Evolutionary conservation across 2,329 filamentous ascomycete genomes (phyloP), one percentile per base, ranked within the genome.

Genomic region (Apiospora saccharicola): DNA sequence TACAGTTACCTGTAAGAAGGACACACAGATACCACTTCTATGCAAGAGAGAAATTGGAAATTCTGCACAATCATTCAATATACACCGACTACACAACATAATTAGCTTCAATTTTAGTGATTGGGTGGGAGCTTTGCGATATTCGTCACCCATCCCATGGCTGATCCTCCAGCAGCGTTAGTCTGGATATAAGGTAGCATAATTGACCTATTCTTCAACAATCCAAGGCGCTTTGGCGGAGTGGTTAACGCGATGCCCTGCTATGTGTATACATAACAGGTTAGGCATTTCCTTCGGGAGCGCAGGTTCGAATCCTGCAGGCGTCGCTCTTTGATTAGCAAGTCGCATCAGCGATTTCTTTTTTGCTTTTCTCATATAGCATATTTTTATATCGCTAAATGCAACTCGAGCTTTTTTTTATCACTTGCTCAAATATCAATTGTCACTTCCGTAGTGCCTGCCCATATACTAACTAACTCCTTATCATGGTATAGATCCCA

Each of bases 201-300:
- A 61, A 37, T 12, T 61, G 53, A 16, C 6, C 34, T 16, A 19
- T 64, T 64, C 34, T 41, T 30, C 57, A 41, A 41, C 37, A 41
- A 41, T 41, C 37, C 37, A 64, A 64, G 57, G 57, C 57, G 57
- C 57, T 64, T 64, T 64, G 57, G 57, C 57, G 57, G 57, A 64
- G 57, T 64, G 57, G 57, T 64, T 64, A 64, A 64, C 57, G 57
- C 57, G 57, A 64, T 64, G 57, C 57, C 57, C 57, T 64, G 57
- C 57, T 64, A 64, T 64, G 57, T 64, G 57, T n/a, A 2, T 22
- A 41, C 19, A 64, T 64, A 64, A 41, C 41, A 64, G 57, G 30
- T 24, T 64, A 64, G 57, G 57, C 57, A 64, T 64, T 64, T 64
- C 57, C 57, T 19, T 64, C 57, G 57, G 57, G 57, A 64, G 57